phyloP scores from a whole-genome alignment of 768 basidiomycete genomes.

The Austroboletus eburneus region DNA sequence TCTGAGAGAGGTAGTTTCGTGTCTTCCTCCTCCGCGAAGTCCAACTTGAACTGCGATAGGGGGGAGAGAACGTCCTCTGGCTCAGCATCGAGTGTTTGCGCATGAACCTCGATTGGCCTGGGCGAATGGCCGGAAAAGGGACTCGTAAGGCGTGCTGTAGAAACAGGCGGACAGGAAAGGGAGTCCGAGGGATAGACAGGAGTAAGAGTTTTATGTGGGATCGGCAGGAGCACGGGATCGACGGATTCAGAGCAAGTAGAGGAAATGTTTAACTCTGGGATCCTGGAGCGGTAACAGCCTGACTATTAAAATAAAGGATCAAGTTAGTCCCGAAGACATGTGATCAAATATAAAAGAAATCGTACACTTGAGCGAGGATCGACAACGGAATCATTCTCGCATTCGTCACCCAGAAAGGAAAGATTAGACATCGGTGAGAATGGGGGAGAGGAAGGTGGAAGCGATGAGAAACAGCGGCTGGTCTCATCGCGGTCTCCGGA shows the following conservation, averaged over 20 bases:
- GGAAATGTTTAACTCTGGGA: constrained; percentile 13
- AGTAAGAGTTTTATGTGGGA: neutral
- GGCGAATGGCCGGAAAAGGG: neutral
- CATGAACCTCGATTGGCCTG: neutral
- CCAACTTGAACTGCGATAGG: constrained; percentile 25
- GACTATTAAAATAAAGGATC: constrained; percentile 11
- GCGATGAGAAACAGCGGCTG: constrained; percentile 19
- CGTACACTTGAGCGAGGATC: constrained; percentile 29
- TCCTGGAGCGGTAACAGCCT: constrained; percentile 5
- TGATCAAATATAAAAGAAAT: constrained; percentile 10
- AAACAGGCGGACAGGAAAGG: neutral
- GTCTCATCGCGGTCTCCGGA: constrained; percentile 16
- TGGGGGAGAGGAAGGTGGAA: constrained; percentile 42
- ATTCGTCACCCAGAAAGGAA: constrained; percentile 31
- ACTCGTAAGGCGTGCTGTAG: neutral
- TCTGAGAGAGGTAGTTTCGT: constrained; percentile 20
- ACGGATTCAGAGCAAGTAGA: constrained; percentile 10
- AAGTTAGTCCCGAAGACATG: neutral
- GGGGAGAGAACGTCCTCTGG: constrained; percentile 12
- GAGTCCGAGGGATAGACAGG: neutral
- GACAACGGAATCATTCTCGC: constrained; percentile 5
- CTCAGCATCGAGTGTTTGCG: neutral
- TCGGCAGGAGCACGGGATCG: constrained; percentile 3
- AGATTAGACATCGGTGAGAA: constrained; percentile 40
- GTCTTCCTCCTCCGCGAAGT: constrained; percentile 17